Evolutionary conservation across 1,284 basidiomycete genomes (phyloP), one percentile per base, ranked within the genome.

Genomic region (Uromyces viciae-fabae): DNA sequence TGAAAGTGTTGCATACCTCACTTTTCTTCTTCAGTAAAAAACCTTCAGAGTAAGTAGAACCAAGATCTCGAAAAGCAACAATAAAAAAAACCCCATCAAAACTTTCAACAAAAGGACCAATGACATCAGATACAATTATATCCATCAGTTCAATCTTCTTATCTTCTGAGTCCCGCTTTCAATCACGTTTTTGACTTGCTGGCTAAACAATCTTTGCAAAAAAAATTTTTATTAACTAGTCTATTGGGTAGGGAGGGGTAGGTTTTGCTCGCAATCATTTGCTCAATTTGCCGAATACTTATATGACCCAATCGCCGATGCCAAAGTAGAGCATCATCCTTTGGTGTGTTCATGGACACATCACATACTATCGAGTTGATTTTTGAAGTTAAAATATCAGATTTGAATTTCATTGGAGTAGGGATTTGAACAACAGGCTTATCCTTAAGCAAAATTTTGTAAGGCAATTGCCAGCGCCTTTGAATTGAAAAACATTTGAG

Each of bases 201-300:
- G 22, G 46, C 15, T 15, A 73, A 28, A 28, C 52, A 80, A 60
- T 54, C 68, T 28, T 79, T 40, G 33, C 76, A 79, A 14, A 68
- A 43, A 56, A 78, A 68, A 31, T 58, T 36, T n/a, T 54, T 66
- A 31, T 58, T 71, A 3, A 36, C 31, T 2, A 58, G 25, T 22
- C n/a, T 54, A 4, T 2, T 2, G 0, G 76, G 64, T 14, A 79
- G 31, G 11, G 66, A 46, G 17, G 49, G 7, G 28, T n/a, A n/a
- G 14, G 11, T 33, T 17, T 25, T 8, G 2, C 8, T 1, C 17
- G 19, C 2, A n/a, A 31, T 46, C 52, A 80, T 68, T 17, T 49
- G 31, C 8, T 54, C n/a, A 2, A 80, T 80, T 0, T 54, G 52
- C 28, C 36, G 28, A 14, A 60, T 9, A 31, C 58, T 60, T 11